These are phyloP conservation scores for Suillus bovinus DNA, from an alignment of 768 basidiomycete genomes.

Conservation along the genomic window DNA sequence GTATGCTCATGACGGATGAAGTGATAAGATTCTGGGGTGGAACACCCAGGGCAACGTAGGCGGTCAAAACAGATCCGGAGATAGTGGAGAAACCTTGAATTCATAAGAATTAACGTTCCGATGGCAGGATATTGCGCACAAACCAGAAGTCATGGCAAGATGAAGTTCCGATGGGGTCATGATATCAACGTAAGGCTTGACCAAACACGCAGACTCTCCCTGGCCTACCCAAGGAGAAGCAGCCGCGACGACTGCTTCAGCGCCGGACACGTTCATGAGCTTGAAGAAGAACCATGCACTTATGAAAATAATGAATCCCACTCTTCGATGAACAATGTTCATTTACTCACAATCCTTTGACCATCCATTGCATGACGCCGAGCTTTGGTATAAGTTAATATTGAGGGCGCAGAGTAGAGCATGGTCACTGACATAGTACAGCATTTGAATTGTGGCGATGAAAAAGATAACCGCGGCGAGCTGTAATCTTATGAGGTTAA, in stretches of 20 bases:
- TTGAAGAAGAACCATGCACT: constrained; percentile 96
- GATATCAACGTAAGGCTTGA: constrained; percentile 77
- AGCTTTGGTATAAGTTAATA: constrained; percentile 35
- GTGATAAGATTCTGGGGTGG: constrained; percentile 81
- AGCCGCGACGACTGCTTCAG: constrained; percentile 90
- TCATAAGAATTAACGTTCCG: constrained; percentile 9
- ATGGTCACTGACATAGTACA: constrained; percentile 60
- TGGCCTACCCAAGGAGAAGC: constrained; percentile 94
- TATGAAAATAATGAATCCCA: constrained; percentile 7
- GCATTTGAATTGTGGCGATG: constrained; percentile 89
- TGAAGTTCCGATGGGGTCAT: constrained; percentile 89
- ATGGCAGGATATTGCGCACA: constrained; percentile 13
- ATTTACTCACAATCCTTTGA: constrained; percentile 70
- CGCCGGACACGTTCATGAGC: constrained; percentile 88
- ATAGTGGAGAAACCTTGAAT: constrained; percentile 79
- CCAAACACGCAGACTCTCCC: constrained; percentile 86
- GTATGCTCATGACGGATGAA: constrained; percentile 93
- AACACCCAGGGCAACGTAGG: constrained; percentile 79
- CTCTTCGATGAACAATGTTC: neutral
- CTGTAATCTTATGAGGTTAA: constrained; percentile 31
- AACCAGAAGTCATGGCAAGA: constrained; percentile 84
- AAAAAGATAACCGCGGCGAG: constrained; percentile 89
- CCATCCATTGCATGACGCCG: constrained; percentile 93
- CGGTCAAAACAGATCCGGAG: constrained; percentile 84
- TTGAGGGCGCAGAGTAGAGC: neutral